Evolutionary conservation across 345 rosid species (phyloP).

Genomic region (Gossypium mustelinum): DNA sequence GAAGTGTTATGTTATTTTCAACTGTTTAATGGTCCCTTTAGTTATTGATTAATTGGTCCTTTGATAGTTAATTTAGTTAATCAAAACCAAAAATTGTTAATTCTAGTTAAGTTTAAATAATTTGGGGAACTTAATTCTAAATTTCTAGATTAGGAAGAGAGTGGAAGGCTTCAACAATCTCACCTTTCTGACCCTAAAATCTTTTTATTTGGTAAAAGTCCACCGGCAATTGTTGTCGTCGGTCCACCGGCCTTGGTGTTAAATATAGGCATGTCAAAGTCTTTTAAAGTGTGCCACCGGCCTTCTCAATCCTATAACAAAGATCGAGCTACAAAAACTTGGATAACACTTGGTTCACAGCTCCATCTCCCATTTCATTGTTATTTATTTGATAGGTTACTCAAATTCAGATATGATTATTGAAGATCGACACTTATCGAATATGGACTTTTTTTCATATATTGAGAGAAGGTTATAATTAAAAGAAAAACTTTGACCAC

Average conservation of each 20-base stretch:
- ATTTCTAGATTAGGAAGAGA: not conserved
- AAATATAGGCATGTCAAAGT: not conserved
- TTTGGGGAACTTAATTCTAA: conserved; percentile 1
- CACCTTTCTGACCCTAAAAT: not conserved
- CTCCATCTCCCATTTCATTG: not conserved
- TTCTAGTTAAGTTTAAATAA: conserved; percentile 1
- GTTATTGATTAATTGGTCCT: not conserved
- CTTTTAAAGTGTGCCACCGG: not conserved
- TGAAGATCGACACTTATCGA: not conserved
- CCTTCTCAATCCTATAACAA: not conserved
- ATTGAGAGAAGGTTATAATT: no score
- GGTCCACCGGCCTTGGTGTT: conserved; percentile 3
- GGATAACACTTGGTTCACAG: not conserved
- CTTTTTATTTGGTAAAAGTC: conserved; percentile 4
- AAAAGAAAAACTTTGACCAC: not conserved
- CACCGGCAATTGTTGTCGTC: not conserved
- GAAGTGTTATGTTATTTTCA: not conserved
- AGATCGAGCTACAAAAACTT: not conserved
- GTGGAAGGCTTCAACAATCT: not conserved
- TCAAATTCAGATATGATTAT: no score
- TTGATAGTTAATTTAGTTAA: conserved; percentile 10
- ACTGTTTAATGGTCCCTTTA: not conserved
- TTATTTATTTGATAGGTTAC: not conserved
- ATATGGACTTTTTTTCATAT: no score
- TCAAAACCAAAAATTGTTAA: not conserved